These are phyloP conservation scores for Botrytis porri DNA, from an alignment of 2,329 filamentous ascomycete species.

Conservation along the genomic window DNA sequence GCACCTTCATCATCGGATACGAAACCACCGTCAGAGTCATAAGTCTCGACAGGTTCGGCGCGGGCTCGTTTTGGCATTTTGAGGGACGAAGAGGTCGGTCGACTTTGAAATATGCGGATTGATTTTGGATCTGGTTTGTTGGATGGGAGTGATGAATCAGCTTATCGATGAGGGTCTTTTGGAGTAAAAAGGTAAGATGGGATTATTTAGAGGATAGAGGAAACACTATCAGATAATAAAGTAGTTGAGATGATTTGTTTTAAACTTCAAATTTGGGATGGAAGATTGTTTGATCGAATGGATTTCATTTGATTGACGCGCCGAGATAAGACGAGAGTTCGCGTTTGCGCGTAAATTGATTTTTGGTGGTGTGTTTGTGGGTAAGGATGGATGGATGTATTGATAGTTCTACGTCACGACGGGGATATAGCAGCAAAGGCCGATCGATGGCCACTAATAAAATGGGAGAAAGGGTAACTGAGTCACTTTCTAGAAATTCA, in stretches of 20 bases:
- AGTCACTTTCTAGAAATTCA: neutral
- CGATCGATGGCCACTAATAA: neutral
- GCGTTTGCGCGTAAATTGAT: conserved; percentile 18
- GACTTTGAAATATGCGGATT: neutral
- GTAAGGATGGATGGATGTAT: neutral
- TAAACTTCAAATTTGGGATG: neutral
- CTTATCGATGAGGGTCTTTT: neutral
- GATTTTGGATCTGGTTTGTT: neutral
- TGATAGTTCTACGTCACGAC: neutral
- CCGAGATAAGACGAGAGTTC: neutral
- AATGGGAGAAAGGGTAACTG: neutral
- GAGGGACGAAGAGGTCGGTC: neutral
- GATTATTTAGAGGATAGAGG: neutral
- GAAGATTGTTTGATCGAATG: neutral
- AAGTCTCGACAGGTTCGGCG: conserved; percentile 34
- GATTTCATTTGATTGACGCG: conserved; percentile 4
- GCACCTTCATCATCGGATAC: conserved; percentile 35
- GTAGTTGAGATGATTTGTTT: neutral
- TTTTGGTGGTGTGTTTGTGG: neutral
- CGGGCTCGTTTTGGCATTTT: conserved; percentile 33
- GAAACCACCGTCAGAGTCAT: conserved; percentile 39
- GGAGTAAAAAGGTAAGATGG: neutral
- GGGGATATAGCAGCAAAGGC: neutral
- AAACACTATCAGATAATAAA: neutral
- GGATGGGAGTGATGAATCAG: neutral